phyloP scores from a whole-genome alignment of 179 eudicot genomes.

The Drosera spatulata region DNA sequence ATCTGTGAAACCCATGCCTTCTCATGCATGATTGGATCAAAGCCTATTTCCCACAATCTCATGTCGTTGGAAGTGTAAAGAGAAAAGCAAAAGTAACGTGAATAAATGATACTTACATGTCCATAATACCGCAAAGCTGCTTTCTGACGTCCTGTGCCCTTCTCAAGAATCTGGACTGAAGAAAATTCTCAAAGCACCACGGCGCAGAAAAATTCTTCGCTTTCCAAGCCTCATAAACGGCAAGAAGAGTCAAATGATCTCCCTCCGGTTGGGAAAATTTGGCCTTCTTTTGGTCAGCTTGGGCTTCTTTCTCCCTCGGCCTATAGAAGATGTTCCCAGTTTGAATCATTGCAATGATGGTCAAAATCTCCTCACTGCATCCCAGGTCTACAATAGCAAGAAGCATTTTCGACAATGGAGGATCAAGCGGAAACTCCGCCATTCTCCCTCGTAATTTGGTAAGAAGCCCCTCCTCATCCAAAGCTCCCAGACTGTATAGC shows the following conservation, averaged over 20 bases:
- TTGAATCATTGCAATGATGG: conserved; percentile 93
- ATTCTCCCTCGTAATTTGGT: conserved; percentile 87
- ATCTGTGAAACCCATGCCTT: too few species aligned
- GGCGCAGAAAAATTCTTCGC: conserved; percentile 88
- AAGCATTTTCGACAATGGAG: conserved; percentile 92
- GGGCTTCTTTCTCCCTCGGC: conserved; percentile 97
- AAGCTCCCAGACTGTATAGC: conserved; percentile 80
- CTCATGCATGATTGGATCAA: too few species aligned
- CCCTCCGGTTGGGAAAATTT: conserved; percentile 98
- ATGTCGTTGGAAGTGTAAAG: not conserved
- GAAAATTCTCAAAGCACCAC: conserved; percentile 94
- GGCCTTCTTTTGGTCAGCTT: conserved; percentile 89
- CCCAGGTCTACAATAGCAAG: conserved; percentile 94
- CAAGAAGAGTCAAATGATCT: conserved; percentile 86
- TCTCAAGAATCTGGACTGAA: conserved; percentile 81
- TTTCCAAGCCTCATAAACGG: conserved; percentile 97
- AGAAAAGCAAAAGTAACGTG: conserved; percentile 1
- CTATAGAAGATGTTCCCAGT: conserved; percentile 89
- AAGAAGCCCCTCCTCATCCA: conserved; percentile 91
- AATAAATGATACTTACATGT: conserved; percentile 27
- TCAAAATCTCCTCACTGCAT: conserved; percentile 89
- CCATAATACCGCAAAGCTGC: conserved; percentile 64
- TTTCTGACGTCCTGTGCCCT: conserved; percentile 91
- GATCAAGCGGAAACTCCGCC: conserved; percentile 95
- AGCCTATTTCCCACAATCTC: too few species aligned